Base-by-base conservation (phyloP, 495 filamentous ascomycete genomes). In the Xylaria castorea region DNA sequence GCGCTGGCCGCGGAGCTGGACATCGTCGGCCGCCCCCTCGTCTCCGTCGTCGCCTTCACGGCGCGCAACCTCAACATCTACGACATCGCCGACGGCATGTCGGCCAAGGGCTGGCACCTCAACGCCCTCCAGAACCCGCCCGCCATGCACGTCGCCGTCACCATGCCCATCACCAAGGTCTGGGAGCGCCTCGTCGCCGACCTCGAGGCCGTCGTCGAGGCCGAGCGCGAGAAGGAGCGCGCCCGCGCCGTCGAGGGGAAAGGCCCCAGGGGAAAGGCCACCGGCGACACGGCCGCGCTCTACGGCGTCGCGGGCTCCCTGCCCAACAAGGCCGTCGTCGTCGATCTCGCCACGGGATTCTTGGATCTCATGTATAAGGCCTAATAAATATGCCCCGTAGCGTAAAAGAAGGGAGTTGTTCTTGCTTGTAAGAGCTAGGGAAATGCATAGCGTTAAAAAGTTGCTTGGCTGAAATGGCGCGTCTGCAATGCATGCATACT, bases 91-190 rank as follows among this genome's bases (percentile, higher is more conserved):
- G 94, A 97, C 83, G 91, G 87, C 69, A 91, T 99, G 90, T 88
- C 86, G 60, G 85, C 85, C 3, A 89, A 90, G 75, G 96, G 96
- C 30, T 99, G 96, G 96, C 96, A 98, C 81, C 87, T 99, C 61
- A 99, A 97, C 77, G 94, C 95, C 8, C 85, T 98, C 66, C 96
- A 99, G 79, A 89, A 89, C 64, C 96, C 96, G 9, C 89, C 97
- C 0, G 97, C 94, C n/a, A 93, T 99, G 27, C 96, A 99, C 81
- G 92, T 97, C 34, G 96, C 96, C n/a, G 93, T 98, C 62, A 98
- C 97, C 1, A 75, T 94, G 75, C 96, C 95, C 16, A 92, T 97
- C n/a, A 90, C 91, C 11, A 86, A 85, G 73, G 91, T 90, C 48
- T 94, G 92, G 74, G 94, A 98, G 72, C 86, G 87, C 78, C 87